phyloP scores from a whole-genome alignment of 345 rosid species.

The Moringa oleifera region DNA sequence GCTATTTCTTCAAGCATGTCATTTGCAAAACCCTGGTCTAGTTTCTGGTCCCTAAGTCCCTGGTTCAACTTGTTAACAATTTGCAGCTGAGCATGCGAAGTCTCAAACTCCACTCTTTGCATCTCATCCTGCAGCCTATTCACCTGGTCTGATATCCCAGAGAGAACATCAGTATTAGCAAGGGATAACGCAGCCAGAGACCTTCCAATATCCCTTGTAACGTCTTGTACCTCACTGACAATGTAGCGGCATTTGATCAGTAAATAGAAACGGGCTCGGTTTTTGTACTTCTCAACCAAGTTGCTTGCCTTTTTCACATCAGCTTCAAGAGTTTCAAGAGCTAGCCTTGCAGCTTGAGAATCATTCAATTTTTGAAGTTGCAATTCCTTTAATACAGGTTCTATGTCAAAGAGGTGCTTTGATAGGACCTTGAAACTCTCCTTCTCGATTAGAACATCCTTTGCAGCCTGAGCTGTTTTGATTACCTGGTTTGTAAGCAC shows the following conservation, averaged over 20 bases:
- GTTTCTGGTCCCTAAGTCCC: constrained; percentile 55
- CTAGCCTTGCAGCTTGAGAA: constrained; percentile 51
- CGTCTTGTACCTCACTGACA: constrained; percentile 57
- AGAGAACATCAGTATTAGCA: constrained; percentile 47
- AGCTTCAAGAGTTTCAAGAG: constrained; percentile 47
- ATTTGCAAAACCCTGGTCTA: constrained; percentile 58
- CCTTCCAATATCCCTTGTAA: constrained; percentile 59
- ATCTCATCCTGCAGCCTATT: constrained; percentile 59
- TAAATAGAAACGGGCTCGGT: constrained; percentile 51
- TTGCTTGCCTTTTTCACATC: constrained; percentile 56
- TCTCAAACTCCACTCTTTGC: constrained; percentile 58
- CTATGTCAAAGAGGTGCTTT: constrained; percentile 63
- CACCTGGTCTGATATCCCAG: constrained; percentile 52
- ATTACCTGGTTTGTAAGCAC: constrained; percentile 53
- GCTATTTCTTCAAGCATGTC: constrained; percentile 63
- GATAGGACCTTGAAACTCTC: constrained; percentile 64
- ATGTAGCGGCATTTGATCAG: constrained; percentile 51
- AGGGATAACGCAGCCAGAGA: constrained; percentile 51
- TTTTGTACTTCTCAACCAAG: constrained; percentile 55
- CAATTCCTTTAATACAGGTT: constrained; percentile 49
- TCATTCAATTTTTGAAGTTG: constrained; percentile 50
- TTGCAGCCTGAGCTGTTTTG: constrained; percentile 73
- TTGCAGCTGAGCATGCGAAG: constrained; percentile 50
- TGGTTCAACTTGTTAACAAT: constrained; percentile 51
- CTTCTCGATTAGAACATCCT: constrained; percentile 50